These are phyloP conservation scores for Thermoascus crustaceus DNA, from an alignment of 2,329 filamentous ascomycete species.

Conservation along the genomic window DNA sequence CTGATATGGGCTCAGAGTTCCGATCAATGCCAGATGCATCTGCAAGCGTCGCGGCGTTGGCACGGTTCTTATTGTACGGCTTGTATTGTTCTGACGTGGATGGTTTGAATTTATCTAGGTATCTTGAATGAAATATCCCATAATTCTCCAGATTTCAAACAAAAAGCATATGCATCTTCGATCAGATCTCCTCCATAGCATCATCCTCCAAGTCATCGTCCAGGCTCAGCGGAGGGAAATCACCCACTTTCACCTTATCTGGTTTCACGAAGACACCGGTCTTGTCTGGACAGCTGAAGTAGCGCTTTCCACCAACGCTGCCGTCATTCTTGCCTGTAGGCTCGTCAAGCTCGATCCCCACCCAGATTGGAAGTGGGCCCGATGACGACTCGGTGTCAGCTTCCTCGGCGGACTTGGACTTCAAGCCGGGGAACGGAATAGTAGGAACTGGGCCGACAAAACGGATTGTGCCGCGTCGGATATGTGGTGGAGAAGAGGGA, in stretches of 20 bases:
- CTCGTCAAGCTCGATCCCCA: constrained; percentile 55
- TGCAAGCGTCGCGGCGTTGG: background rate
- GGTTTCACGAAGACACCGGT: constrained; percentile 56
- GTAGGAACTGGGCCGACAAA: constrained; percentile 35
- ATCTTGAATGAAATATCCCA: background rate
- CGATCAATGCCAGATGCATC: background rate
- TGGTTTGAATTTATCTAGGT: background rate
- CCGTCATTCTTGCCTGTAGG: constrained; percentile 60
- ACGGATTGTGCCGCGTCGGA: constrained; percentile 36
- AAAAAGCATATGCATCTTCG: background rate
- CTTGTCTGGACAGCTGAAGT: constrained; percentile 47
- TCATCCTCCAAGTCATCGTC: constrained; percentile 49
- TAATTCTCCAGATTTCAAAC: background rate
- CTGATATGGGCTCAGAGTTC: too few relatives aligned
- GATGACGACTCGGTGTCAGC: constrained; percentile 5
- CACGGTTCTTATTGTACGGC: background rate
- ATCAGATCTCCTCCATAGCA: constrained; percentile 48
- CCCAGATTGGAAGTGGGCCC: constrained; percentile 39
- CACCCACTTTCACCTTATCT: constrained; percentile 54
- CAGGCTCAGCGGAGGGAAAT: constrained; percentile 45
- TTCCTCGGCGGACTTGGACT: constrained; percentile 13
- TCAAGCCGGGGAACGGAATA: constrained; percentile 29
- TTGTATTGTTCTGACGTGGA: background rate
- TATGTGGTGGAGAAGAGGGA: constrained; percentile 35
- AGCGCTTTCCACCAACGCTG: constrained; percentile 41